Base-by-base conservation (phyloP, 2,329 filamentous ascomycete species). In the Trichoderma endophyticum region DNA sequence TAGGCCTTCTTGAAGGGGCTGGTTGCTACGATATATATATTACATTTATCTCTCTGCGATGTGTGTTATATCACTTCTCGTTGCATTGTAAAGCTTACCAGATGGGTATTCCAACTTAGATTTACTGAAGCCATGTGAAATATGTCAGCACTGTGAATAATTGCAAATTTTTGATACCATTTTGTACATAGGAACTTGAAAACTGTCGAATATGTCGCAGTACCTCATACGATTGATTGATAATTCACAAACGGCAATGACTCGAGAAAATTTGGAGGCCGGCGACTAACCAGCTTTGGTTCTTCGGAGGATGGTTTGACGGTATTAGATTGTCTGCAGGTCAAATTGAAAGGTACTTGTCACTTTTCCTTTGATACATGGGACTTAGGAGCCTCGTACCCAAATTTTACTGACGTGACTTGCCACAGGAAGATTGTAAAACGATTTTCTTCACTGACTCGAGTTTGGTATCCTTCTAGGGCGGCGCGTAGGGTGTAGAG, bases 51-150 rank as follows among this genome's bases (percentile, higher is more conserved):
- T 21, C 15, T 21, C 15, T 11, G 43, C n/a, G 15, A 15, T 48
- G 18, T n/a, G 0, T 48, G n/a, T 0, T 48, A 4, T 1, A n/a
- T 48, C 0, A 21, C 0, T 48, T 48, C 43, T 48, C 0, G 3
- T 48, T n/a, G 43, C 0, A 1, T n/a, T 48, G 18, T 8, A 3
- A 1, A n/a, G 3, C 18, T 48, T 48, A 48, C 18, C 15, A 18
- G 18, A 48, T 48, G 8, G 8, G 0, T 15, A n/a, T 9, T 48
- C 0, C 18, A n/a, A 48, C 18, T n/a, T n/a, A n/a, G 18, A 48
- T n/a, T 5, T 48, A 48, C 43, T 48, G 21, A 48, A 3, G 43
- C 15, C 9, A 48, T 48, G 0, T 48, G 43, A 3, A 48, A 21
- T 48, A 48, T 48, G 18, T n/a, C 7, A 21, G 0, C 39, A 48